Conservation (phyloP, 2,329 filamentous ascomycete genomes). For the Cercospora berteroae region DNA sequence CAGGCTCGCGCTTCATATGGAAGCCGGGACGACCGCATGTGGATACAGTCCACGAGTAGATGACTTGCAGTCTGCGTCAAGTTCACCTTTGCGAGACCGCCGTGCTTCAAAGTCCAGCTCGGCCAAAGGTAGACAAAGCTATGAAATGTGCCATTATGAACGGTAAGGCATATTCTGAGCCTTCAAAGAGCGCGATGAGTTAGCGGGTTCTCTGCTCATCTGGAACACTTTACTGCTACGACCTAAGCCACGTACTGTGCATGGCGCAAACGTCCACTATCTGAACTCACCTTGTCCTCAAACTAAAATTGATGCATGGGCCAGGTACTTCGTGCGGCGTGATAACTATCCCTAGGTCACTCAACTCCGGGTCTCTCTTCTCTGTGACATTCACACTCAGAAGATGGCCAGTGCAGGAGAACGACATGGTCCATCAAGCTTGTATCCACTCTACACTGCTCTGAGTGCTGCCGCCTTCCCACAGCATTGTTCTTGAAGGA, state of each 20-base stretch:
- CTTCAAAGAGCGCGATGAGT: not conserved
- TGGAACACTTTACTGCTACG: not conserved
- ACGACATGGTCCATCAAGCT: not conserved
- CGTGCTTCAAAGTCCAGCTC: not conserved
- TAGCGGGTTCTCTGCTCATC: not conserved
- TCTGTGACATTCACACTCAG: not conserved
- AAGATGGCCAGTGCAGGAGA: conserved; percentile 1
- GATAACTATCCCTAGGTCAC: not conserved
- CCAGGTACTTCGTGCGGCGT: not conserved
- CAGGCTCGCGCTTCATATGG: not conserved
- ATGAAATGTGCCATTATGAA: not conserved
- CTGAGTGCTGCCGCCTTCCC: conserved; percentile 28
- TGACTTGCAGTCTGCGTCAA: not conserved
- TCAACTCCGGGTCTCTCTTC: not conserved
- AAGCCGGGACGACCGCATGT: not conserved
- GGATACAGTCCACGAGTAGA: not conserved
- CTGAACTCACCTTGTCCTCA: too few species aligned
- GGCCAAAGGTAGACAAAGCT: not conserved
- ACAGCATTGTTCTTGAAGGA: conserved; percentile 28
- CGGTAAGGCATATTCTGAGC: not conserved
- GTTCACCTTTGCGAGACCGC: not conserved
- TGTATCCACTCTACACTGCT: not conserved
- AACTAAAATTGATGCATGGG: not conserved
- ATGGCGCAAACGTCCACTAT: not conserved
- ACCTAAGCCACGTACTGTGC: not conserved